These are phyloP conservation scores for Thraustochytrium sp. DNA, from an alignment of 352 stramenopile species.

Conservation along the genomic window DNA sequence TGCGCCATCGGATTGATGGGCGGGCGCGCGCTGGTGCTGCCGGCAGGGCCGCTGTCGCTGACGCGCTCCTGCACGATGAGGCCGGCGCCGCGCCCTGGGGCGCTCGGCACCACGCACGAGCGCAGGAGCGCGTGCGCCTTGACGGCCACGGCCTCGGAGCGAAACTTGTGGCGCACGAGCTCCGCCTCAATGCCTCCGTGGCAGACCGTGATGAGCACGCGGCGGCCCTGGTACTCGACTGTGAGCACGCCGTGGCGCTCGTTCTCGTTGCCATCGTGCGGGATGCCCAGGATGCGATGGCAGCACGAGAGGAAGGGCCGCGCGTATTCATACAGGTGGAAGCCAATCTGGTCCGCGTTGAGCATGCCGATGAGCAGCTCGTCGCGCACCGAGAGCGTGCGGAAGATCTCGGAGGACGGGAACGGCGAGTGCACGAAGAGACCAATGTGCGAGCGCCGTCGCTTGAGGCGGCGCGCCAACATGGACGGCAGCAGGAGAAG, in stretches of 20 bases:
- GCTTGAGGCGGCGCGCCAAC: constrained; percentile 75
- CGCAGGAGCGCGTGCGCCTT: constrained; percentile 11
- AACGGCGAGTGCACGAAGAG: constrained; percentile 97
- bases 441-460: constrained; percentile 79
- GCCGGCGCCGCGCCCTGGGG: too few relatives aligned
- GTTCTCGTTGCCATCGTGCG: constrained; percentile 54
- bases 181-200: constrained; percentile 16
- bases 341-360: constrained; percentile 93
- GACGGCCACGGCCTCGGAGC: neutral
- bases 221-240: constrained; percentile 25
- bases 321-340: constrained; percentile 96
- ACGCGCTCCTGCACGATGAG: too few relatives aligned
- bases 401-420: constrained; percentile 93
- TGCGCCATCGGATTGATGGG: too few relatives aligned
- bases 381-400: constrained; percentile 86
- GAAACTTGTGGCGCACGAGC: neutral
- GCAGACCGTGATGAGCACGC: constrained; percentile 30
- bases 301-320: constrained; percentile 95
- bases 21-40: too few relatives aligned
- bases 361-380: constrained; percentile 92
- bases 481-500: constrained; percentile 92
- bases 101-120: neutral
- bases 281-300: constrained; percentile 71
- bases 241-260: constrained; percentile 20
- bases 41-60: too few relatives aligned